These are phyloP conservation scores for Stentor roeselii DNA, from an alignment of 73 alveolate species.

Conservation along the genomic window DNA sequence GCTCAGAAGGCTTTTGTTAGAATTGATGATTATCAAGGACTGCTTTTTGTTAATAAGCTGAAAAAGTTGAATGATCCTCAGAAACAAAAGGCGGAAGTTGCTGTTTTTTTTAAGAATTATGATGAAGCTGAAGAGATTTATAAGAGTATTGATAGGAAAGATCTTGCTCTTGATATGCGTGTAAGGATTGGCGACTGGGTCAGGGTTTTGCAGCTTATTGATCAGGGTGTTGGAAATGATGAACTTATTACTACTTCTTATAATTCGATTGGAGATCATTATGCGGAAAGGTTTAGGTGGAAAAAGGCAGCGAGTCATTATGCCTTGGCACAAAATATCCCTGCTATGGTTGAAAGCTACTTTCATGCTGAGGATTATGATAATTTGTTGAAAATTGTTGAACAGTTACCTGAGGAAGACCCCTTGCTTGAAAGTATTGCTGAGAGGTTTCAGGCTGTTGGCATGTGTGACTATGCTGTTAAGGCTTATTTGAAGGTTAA, in stretches of 20 bases:
- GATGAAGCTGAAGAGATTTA: constrained; percentile 98
- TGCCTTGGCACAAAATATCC: constrained; percentile 73
- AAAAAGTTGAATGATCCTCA: constrained; percentile 84
- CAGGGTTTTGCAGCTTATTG: constrained; percentile 80
- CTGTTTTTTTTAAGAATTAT: constrained; percentile 88
- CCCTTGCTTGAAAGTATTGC: constrained; percentile 79
- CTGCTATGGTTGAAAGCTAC: constrained; percentile 81
- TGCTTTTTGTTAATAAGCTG: constrained; percentile 66
- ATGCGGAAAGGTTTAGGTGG: constrained; percentile 78
- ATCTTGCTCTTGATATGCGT: constrained; percentile 86
- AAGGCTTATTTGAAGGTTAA: constrained; percentile 89
- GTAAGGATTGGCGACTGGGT: constrained; percentile 97
- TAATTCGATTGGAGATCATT: constrained; percentile 69
- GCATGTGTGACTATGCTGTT: constrained; percentile 96
- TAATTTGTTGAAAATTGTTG: constrained; percentile 70
- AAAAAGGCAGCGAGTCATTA: constrained; percentile 76
- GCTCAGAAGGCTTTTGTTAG: constrained; percentile 91
- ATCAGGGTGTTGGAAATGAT: constrained; percentile 90
- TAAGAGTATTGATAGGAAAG: constrained; percentile 97
- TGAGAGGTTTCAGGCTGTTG: constrained; percentile 88
- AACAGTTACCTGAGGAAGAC: constrained; percentile 78
- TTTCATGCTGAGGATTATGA: constrained; percentile 82
- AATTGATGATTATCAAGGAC: constrained; percentile 62
- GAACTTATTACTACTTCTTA: constrained; percentile 80
- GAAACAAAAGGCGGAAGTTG: constrained; percentile 95